Evolutionary conservation across 176 grass and related monocot species (phyloP), one percentile per base, ranked within the genome.

Genomic region (Oryza glaberrima): DNA sequence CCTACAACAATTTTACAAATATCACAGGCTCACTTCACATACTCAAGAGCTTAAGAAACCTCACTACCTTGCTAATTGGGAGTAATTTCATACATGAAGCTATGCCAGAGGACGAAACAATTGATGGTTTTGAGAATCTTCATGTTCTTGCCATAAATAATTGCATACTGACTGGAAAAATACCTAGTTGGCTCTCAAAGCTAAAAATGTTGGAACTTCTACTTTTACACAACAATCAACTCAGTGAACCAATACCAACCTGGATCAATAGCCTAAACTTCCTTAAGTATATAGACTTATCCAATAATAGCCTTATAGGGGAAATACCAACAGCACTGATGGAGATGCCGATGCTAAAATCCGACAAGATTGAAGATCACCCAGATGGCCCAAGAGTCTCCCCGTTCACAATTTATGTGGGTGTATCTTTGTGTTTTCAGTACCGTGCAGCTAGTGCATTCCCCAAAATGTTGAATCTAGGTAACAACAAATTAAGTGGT

Each of bases 281-380:
- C 1, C 75, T 85, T 0, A 80, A 85, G 25, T 75, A 81, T 80
- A 0, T 89, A 0, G 87, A 85, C 22, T 26, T 89, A 23, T 85
- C 76, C 41, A 28, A 41, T 0, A 89, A 85, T 48, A 66, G 0
- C 4, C 43, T 89, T 0, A 67, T 56, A 2, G 82, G 87, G 2
- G 70, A 58, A 19, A 79, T 89, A 3, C 44, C 82, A 0, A 10
- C 6, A 56, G 43, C 26, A 0, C 4, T 85, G 1, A 69, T 4
- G 4, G 8, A 56, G 0, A 85, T 89, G 68, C 20, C 51, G 6
- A 54, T 80, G 75, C 70, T 79, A 20, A 44, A 16, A 15, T 85
- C 81, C n/a, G 81, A 58, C 0, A 74, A 36, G 4, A 10, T 9
- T 48, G 43, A 6, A 32, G 48, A 15, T 0, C 6, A 15, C 69